Base-by-base conservation (phyloP, 805 yeast species). In the Metschnikowia proteae region DNA sequence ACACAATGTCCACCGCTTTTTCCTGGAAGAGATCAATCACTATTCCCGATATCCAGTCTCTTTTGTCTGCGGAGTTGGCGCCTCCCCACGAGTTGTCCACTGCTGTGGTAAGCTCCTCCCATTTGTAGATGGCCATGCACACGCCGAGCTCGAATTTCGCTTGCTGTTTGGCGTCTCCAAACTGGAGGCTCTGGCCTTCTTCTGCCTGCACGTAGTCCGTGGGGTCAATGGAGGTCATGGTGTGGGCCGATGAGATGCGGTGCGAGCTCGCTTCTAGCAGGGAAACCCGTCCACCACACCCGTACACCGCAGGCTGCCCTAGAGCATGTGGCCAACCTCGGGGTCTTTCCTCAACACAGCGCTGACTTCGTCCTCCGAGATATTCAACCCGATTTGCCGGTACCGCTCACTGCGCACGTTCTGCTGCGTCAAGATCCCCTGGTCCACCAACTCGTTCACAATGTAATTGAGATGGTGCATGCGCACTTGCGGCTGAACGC, bases 11-110 rank as follows among this genome's bases (percentile, higher is more conserved):
- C 4, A 92, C 87, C 4, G 79, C 75, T 44, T 73, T 78, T 41
- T 78, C 83, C 6, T 73, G 71, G 61, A 92, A 94, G 46, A 90
- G 73, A 32, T 89, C 97, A 28, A 90, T 79, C 2, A 92, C 80
- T 10, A 88, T 71, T 4, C 88, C 95, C 4, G 88, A 81, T 54
- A 92, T 78, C 99, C 99, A 94, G 64, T 94, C 99, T 61, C 99
- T 78, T 66, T 94, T 94, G 34, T 88, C 97, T 0, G 78, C 81
- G 10, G 96, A 84, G 32, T 88, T 86, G 10, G 96, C 83, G 1
- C 99, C 99, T 51, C 99, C 99, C 98, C 99, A 94, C 29, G 76
- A 73, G 64, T 88, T 89, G 5, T 82, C 95, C 7, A 94, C 98
- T 0, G 99, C 99, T 1, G 87, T 85, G 41, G 80, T 76, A 45